These are phyloP conservation scores for Xylaria nigripes DNA, from an alignment of 495 filamentous ascomycete species.

Conservation along the genomic window DNA sequence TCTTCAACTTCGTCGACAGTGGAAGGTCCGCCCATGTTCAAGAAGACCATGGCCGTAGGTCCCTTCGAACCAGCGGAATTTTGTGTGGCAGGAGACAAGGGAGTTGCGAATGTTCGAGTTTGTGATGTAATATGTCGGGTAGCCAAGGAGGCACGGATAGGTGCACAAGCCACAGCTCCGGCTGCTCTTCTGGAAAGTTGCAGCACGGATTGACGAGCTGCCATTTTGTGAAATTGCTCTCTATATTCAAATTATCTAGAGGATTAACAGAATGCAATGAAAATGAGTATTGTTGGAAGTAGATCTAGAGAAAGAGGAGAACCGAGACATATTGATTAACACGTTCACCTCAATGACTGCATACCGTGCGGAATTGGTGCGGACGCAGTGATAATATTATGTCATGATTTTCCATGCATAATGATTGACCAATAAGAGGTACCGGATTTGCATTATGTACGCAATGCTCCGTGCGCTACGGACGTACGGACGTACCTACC, in stretches of 20 bases:
- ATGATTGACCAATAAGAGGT: no score
- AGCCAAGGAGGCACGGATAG: conserved; percentile 17
- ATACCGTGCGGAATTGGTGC: no score
- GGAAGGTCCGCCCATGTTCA: conserved; percentile 98
- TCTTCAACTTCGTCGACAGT: conserved; percentile 78
- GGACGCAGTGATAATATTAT: no score
- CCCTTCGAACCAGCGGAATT: conserved; percentile 42
- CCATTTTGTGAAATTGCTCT: conserved; percentile 32
- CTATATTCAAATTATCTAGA: neutral
- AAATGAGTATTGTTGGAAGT: neutral
- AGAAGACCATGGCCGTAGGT: conserved; percentile 92
- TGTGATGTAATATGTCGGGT: conserved; percentile 27
- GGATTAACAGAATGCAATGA: neutral
- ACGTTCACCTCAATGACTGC: no score
- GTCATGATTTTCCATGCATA: no score
- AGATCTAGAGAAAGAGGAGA: neutral
- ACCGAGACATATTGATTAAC: no score
- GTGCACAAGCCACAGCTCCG: conserved; percentile 20
- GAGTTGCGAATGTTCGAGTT: conserved; percentile 52
- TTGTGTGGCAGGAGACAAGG: conserved; percentile 67
- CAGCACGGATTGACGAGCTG: conserved; percentile 35
- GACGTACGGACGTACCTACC: no score
- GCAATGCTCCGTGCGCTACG: no score
- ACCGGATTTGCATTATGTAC: no score
- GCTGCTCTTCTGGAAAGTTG: conserved; percentile 37